Conservation (phyloP, 495 filamentous ascomycete species). For the Melanomma pulvis-pyrius region DNA sequence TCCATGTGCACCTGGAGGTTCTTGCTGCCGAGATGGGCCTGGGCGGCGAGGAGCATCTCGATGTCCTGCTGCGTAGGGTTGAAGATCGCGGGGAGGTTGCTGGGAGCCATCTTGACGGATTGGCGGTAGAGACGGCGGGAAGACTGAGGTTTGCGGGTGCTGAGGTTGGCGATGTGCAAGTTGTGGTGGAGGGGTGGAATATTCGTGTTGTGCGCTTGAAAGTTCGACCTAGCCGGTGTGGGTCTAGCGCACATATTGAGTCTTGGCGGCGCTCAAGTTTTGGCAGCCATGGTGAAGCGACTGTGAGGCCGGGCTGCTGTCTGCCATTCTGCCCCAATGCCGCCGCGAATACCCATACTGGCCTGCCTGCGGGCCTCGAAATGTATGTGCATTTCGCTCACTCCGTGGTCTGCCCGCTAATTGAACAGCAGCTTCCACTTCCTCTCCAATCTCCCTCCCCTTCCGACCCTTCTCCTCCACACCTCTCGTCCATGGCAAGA, state of each 20-base stretch:
- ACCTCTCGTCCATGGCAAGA: conserved; percentile 26
- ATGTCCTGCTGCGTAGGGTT: conserved; percentile 86
- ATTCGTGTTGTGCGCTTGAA: conserved; percentile 36
- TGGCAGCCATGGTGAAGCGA: not conserved
- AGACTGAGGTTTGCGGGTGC: conserved; percentile 20
- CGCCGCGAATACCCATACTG: conserved; percentile 69
- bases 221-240: conserved; percentile 11
- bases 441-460: conserved; percentile 25
- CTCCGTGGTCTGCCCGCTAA: conserved; percentile 9
- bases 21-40: conserved; percentile 97
- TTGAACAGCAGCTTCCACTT: conserved; percentile 11
- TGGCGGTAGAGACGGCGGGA: conserved; percentile 48
- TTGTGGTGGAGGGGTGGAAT: conserved; percentile 41
- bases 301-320: not conserved
- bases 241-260: not conserved
- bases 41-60: conserved; percentile 97
- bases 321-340: conserved; percentile 55
- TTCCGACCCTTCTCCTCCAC: conserved; percentile 55
- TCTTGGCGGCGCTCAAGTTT: conserved; percentile 4
- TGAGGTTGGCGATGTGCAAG: conserved; percentile 40
- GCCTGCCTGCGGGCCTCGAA: conserved; percentile 65
- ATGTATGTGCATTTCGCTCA: conserved; percentile 49
- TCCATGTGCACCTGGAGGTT: conserved; percentile 99
- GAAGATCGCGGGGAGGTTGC: conserved; percentile 88
- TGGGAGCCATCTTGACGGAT: conserved; percentile 84